These are phyloP conservation scores for Alternaria angustiovoidea DNA, from an alignment of 2,329 filamentous ascomycete genomes.

Conservation along the genomic window DNA sequence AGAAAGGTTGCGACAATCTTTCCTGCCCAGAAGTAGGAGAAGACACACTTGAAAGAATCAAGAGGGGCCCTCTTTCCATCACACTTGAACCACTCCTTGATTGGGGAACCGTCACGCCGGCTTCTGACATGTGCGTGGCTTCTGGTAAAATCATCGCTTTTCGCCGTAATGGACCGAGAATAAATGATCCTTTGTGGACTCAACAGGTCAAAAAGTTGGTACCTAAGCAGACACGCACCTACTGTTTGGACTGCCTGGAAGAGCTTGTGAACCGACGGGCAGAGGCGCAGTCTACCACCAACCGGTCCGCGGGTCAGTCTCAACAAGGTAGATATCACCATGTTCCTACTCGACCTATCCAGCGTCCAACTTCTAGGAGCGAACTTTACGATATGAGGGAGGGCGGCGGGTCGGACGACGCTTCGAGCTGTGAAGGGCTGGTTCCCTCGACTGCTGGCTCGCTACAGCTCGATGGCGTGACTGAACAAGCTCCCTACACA, in stretches of 20 bases:
- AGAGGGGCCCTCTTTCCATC: not conserved
- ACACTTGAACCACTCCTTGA: slow-evolving; percentile 20
- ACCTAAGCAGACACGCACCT: slow-evolving; percentile 4
- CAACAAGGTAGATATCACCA: not conserved
- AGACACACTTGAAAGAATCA: not conserved
- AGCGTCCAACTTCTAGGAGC: not conserved
- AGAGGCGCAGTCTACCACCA: slow-evolving; percentile 4
- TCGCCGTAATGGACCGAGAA: slow-evolving; percentile 18
- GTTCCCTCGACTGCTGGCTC: not conserved
- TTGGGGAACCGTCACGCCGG: slow-evolving; percentile 18
- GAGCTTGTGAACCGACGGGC: slow-evolving; percentile 12
- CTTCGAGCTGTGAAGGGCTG: not conserved
- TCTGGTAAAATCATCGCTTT: slow-evolving; percentile 13
- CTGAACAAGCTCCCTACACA: not conserved
- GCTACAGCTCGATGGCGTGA: not conserved
- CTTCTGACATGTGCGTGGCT: not conserved
- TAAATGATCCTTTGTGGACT: slow-evolving; percentile 19
- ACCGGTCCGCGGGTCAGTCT: not conserved
- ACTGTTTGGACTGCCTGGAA: slow-evolving; percentile 23
- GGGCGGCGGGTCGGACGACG: not conserved
- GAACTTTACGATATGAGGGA: slow-evolving; percentile 1
- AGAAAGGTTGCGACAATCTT: slow-evolving; percentile 1
- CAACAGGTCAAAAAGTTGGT: slow-evolving; percentile 3
- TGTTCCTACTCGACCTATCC: not conserved
- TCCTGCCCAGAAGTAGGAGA: not conserved